Base-by-base conservation (phyloP, 768 basidiomycete genomes). In the Phylloporus sp. region DNA sequence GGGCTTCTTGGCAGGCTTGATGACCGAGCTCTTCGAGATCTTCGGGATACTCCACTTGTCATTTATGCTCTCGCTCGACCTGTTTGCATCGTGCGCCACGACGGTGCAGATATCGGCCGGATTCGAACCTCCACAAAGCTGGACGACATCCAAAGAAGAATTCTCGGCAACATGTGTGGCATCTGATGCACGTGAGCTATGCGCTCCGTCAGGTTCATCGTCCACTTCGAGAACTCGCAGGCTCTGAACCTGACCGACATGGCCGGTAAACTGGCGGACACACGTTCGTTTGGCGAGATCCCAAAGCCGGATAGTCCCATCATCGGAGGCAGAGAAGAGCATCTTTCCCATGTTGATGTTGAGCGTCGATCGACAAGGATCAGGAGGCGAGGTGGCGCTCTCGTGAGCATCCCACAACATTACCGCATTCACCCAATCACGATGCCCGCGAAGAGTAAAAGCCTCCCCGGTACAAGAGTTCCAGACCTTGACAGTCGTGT, bases 291-390 rank as follows among this genome's bases (percentile, higher is more conserved):
- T 71, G 22, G 78, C 81, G 34, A 99, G 77, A 66, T 98, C 95
- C 96, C 95, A 99, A 6, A 99, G 78, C 48, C 84, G 84, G 65
- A 98, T 90, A 4, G 86, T 83, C 22, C 87, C 88, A 64, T 98
- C 96, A 62, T 98, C 96, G 8, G 91, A 93, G 4, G 91, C 91
- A 8, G 93, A 96, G 71, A 99, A 96, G 22, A 99, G 76, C 87
- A 97, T 92, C 70, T 96, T 94, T 42, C 92, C 90, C 14, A 81
- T 76, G 46, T 84, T 78, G 48, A 90, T 84, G 41, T 78, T 72
- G 35, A 75, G 75, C 15, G 69, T 65, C 45, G 61, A 69, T 55
- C 34, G 67, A 64, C 44, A 58, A 18, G 49, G 44, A 48, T 53
- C 52, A 32, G 49, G 10, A 24, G 49, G 38, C 11, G 50, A 47